Evolutionary conservation across 768 basidiomycete species (phyloP).

Genomic region (Ephemerocybe angulata): DNA sequence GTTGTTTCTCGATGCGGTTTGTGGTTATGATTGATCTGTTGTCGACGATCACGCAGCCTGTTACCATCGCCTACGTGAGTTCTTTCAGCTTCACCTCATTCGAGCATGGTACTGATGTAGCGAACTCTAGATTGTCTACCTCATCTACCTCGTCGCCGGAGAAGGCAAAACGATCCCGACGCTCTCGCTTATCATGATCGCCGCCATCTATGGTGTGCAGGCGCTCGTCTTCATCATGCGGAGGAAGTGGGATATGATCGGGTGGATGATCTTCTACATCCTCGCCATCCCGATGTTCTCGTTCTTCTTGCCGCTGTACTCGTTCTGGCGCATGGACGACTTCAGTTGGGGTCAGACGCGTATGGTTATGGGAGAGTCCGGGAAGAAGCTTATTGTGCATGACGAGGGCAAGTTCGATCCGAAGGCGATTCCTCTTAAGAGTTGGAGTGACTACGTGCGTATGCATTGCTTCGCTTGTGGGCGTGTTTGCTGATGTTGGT

Average conservation of each 20-base stretch:
- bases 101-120: constrained; percentile 9
- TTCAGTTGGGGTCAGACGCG: constrained; percentile 95
- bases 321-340: constrained; percentile 99
- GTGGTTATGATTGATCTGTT: constrained; percentile 92
- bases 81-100: background rate
- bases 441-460: constrained; percentile 94
- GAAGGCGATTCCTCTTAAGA: constrained; percentile 96
- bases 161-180: constrained; percentile 69
- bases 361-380: constrained; percentile 90
- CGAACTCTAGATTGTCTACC: constrained; percentile 71
- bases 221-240: constrained; percentile 94
- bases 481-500: background rate
- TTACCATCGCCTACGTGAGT: constrained; percentile 86
- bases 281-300: constrained; percentile 94
- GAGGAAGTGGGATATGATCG: constrained; percentile 95
- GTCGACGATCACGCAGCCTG: constrained; percentile 85
- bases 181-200: constrained; percentile 91
- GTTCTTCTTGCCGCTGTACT: constrained; percentile 92
- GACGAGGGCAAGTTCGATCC: constrained; percentile 97
- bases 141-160: constrained; percentile 77
- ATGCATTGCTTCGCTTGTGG: background rate
- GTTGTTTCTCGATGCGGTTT: constrained; percentile 95
- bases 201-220: constrained; percentile 87
- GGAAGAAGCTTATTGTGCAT: constrained; percentile 89
- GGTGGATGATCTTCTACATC: constrained; percentile 96